These are phyloP conservation scores for Coprinopsis marcescibilis DNA, from an alignment of 768 basidiomycete genomes.

Conservation along the genomic window DNA sequence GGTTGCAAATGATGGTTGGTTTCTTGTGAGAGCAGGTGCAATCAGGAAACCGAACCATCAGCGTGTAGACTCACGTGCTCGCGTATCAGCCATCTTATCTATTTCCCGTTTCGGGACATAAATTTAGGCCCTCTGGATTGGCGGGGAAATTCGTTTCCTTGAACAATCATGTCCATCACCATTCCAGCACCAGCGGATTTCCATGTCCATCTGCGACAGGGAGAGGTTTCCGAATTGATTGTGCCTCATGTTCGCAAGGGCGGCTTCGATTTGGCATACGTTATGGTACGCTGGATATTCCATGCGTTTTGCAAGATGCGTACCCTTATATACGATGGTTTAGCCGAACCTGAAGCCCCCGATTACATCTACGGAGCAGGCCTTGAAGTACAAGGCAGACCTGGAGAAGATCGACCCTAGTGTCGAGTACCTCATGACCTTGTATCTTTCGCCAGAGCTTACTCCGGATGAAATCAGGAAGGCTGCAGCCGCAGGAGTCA, in stretches of 20 bases:
- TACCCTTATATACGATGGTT: slow-evolving; percentile 12
- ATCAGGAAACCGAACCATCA: slow-evolving; percentile 29
- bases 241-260: slow-evolving; percentile 86
- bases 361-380: slow-evolving; percentile 74
- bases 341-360: slow-evolving; percentile 94
- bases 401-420: slow-evolving; percentile 70
- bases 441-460: slow-evolving; percentile 89
- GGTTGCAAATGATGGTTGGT: slow-evolving; percentile 15
- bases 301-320: slow-evolving; percentile 5
- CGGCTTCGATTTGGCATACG: slow-evolving; percentile 88
- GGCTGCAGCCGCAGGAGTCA: slow-evolving; percentile 79
- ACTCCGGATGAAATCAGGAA: slow-evolving; percentile 88
- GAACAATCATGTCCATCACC: slow-evolving; percentile 26
- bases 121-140: not conserved
- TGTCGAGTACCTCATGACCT: slow-evolving; percentile 89
- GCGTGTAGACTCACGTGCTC: slow-evolving; percentile 35
- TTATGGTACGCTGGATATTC: slow-evolving; percentile 64
- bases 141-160: not conserved
- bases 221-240: slow-evolving; percentile 73
- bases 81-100: slow-evolving; percentile 26
- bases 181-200: slow-evolving; percentile 79
- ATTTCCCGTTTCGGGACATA: slow-evolving; percentile 12
- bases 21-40: slow-evolving; percentile 10
- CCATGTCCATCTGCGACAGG: slow-evolving; percentile 95
- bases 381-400: slow-evolving; percentile 71